A percentile compares a stretch with the other conserved stretches of the same genome.
Evolutionary conservation across 2,329 filamentous ascomycete species (phyloP).

Genomic region (Chrysoporthe puriensis): DNA sequence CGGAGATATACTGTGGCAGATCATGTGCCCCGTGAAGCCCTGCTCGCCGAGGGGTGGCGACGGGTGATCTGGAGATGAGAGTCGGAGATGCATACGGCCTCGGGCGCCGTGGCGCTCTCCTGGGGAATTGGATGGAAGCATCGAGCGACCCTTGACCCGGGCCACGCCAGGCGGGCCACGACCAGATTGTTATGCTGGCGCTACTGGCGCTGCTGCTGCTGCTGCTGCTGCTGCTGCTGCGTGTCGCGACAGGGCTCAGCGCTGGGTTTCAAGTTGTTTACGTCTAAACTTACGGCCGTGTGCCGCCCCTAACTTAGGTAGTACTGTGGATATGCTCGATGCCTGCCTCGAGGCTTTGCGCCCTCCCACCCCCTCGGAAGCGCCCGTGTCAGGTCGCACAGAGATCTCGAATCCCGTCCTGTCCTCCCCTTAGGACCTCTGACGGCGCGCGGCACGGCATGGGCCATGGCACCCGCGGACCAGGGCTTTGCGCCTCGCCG

Average conservation of each 20-base stretch:
- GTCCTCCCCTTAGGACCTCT: neutral
- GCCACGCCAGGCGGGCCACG: neutral
- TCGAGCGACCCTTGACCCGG: neutral
- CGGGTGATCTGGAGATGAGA: constrained; percentile 1
- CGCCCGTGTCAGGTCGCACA: neutral
- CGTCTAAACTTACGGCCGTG: neutral
- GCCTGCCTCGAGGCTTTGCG: too few relatives aligned
- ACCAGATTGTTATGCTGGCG: neutral
- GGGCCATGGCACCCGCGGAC: constrained; percentile 3
- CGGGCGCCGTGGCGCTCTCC: neutral
- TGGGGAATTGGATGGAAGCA: neutral
- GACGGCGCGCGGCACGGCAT: too few relatives aligned
- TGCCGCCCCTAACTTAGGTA: neutral
- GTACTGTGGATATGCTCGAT: too few relatives aligned
- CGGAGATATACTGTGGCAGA: neutral
- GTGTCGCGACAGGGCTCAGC: neutral
- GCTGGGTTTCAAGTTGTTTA: neutral
- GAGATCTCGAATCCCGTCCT: neutral
- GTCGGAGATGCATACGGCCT: neutral
- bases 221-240: neutral
- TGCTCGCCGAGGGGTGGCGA: neutral
- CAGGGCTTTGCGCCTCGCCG: neutral
- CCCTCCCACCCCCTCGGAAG: too few relatives aligned
- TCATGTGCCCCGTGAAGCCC: neutral
- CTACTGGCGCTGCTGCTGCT: neutral